phyloP scores from a whole-genome alignment of 1,284 basidiomycete species.

The Trichosporon asahii region DNA sequence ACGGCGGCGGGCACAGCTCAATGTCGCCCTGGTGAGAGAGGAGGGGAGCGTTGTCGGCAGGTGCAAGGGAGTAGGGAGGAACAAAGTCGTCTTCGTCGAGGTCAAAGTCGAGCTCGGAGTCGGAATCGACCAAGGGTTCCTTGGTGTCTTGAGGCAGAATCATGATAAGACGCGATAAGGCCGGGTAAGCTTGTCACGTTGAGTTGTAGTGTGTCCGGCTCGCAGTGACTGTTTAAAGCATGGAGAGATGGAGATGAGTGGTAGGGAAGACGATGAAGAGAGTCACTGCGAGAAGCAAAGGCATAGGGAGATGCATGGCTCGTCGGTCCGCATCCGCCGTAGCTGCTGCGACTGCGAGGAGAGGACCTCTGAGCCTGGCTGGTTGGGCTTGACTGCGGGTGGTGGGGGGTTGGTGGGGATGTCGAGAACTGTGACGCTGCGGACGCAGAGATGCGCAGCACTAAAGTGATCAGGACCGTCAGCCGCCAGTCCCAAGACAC shows the following conservation, averaged over 20 bases:
- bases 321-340: background rate
- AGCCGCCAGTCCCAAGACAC: background rate
- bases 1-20: slow-evolving; percentile 10
- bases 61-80: background rate
- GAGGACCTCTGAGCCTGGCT: too few species aligned
- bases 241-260: background rate
- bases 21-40: background rate
- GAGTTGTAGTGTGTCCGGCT: background rate
- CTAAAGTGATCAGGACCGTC: background rate
- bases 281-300: background rate
- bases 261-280: background rate
- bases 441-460: slow-evolving; percentile 10
- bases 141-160: slow-evolving; percentile 29
- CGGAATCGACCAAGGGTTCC: slow-evolving; percentile 18
- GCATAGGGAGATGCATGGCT: background rate
- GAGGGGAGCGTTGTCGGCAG: background rate
- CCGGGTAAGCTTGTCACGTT: background rate
- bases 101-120: slow-evolving; percentile 26
- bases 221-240: background rate
- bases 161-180: slow-evolving; percentile 15
- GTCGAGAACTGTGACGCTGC: background rate
- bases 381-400: too few species aligned
- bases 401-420: background rate
- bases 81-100: slow-evolving; percentile 12
- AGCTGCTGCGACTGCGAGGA: background rate